phyloP scores from a whole-genome alignment of 495 filamentous ascomycete species.

The Neurospora sp. region DNA sequence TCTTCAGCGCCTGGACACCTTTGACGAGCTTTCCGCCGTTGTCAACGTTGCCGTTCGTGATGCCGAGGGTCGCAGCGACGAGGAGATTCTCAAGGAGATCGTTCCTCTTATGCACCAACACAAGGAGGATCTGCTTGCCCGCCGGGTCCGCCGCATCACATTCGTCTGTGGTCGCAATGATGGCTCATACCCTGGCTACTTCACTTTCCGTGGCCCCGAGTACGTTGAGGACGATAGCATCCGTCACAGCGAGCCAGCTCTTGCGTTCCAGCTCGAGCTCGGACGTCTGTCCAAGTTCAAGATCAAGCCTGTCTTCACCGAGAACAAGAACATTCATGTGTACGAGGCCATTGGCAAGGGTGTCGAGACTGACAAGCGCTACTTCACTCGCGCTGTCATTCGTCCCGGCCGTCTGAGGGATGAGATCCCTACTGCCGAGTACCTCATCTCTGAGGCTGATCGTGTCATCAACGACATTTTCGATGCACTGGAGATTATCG shows the following conservation, averaged over 20 bases:
- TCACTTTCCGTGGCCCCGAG: constrained; percentile 86
- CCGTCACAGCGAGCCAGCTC: constrained; percentile 89
- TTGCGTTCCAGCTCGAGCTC: constrained; percentile 97
- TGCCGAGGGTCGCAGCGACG: constrained; percentile 75
- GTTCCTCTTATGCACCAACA: constrained; percentile 63
- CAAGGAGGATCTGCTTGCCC: constrained; percentile 72
- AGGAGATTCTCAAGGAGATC: constrained; percentile 67
- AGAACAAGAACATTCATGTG: constrained; percentile 97
- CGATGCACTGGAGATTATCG: constrained; percentile 94
- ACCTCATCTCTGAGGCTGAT: constrained; percentile 94
- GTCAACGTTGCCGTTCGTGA: constrained; percentile 88
- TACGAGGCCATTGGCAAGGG: constrained; percentile 94
- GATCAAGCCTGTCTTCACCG: constrained; percentile 95
- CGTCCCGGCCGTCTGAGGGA: constrained; percentile 86
- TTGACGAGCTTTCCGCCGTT: constrained; percentile 78
- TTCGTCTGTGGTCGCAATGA: constrained; percentile 95
- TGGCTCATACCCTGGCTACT: constrained; percentile 93
- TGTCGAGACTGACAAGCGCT: constrained; percentile 89
- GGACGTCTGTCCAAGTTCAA: constrained; percentile 90
- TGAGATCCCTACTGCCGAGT: constrained; percentile 94
- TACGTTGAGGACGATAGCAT: constrained; percentile 91
- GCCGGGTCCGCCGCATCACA: constrained; percentile 77
- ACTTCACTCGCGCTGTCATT: constrained; percentile 93
- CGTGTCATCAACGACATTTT: constrained; percentile 95
- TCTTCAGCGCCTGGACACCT: constrained; percentile 29